A percentile compares a stretch with the other conserved stretches of the same genome.
These are phyloP conservation scores for Aspergillus costaricaensis DNA, from an alignment of 2,329 filamentous ascomycete genomes.

Conservation along the genomic window DNA sequence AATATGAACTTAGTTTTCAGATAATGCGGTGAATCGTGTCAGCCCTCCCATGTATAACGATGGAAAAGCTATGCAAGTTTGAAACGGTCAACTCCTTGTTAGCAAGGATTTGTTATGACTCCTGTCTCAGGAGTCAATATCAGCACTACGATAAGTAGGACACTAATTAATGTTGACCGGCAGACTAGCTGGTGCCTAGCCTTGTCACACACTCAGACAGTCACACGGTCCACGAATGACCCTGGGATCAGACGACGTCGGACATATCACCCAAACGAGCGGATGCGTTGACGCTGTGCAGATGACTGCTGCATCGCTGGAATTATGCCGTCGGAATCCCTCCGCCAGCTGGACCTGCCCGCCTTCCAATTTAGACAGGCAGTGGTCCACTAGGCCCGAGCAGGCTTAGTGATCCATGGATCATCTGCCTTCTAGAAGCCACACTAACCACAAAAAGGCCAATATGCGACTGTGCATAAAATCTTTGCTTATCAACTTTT, in stretches of 20 bases:
- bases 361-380: neutral
- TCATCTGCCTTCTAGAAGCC: neutral
- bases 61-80: too few relatives aligned
- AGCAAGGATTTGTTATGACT: too few relatives aligned
- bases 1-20: neutral
- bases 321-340: slow-evolving; percentile 1
- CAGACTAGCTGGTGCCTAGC: neutral
- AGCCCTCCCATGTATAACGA: too few relatives aligned
- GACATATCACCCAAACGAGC: neutral
- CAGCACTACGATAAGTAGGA: too few relatives aligned
- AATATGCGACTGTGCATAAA: neutral
- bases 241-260: neutral
- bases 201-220: neutral
- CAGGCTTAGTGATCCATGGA: neutral
- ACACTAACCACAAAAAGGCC: neutral
- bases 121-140: too few relatives aligned
- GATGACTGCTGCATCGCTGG: neutral
- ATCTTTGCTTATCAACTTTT: too few relatives aligned
- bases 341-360: neutral
- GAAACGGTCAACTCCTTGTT: too few relatives aligned
- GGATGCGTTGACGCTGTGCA: neutral
- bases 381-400: neutral
- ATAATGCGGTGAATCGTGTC: too few relatives aligned
- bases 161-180: neutral
- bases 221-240: neutral